Evolutionary conservation across 768 basidiomycete species (phyloP), one percentile per base, ranked within the genome.

Genomic region (Suillus subluteus): DNA sequence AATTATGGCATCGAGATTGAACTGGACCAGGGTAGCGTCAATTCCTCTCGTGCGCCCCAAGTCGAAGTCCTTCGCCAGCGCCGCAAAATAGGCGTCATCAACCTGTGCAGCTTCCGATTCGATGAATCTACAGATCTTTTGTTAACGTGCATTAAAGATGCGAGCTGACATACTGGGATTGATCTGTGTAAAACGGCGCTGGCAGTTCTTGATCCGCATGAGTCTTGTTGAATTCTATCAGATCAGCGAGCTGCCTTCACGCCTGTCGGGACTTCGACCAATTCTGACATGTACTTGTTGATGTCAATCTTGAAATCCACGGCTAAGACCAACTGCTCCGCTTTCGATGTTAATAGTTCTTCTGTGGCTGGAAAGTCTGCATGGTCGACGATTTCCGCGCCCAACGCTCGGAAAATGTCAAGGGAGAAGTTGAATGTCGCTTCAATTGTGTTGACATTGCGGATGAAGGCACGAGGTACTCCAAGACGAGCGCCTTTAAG

Each of bases 401-500:
- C 85, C 5, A 83, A 75, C 2, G 67, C 66, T 3, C 76, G 72
- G 30, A 85, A 73, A 21, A 76, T 72, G 44, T 77, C 76, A 26
- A 86, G 68, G 3, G 81, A 77, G 4, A 72, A 74, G 46, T 82
- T 73, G 71, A 85, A 85, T 43, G 77, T 80, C 2, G 77, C 66
- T 6, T 75, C 62, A 37, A 78, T 71, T 8, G 62, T 70, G 64
- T 62, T 64, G n/a, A 63, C 69, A 40, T 74, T 69, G 7, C 70
- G 56, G 30, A 77, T 65, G 54, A 80, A 73, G 35, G 69, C 62
- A 12, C 86, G 78, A 0, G 85, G 87, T 0, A 88, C 86, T 9
- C 88, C 87, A 54, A 88, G 82, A 15, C 86, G 79, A 65, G 80
- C 83, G 11, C 87, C 86, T 46, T 68, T 73, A 9, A 91, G 75